phyloP scores from a whole-genome alignment of 352 stramenopile species.

The Pythium folliculosum region DNA sequence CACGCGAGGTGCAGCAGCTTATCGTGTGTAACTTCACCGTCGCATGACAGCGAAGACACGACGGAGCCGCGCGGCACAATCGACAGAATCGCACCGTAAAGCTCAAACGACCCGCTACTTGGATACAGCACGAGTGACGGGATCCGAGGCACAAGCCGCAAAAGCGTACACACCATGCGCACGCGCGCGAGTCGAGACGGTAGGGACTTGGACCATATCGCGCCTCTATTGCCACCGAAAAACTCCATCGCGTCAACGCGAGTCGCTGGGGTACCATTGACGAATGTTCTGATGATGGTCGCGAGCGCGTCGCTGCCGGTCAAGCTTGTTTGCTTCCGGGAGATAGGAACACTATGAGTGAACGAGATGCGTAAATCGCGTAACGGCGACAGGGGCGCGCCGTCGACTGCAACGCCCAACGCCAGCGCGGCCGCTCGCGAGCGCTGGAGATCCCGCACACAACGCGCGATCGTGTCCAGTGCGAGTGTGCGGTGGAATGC shows the following conservation, averaged over 20 bases:
- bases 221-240: not conserved
- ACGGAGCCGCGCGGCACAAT: not conserved
- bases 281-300: not conserved
- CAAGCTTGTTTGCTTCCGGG: not conserved
- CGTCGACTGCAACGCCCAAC: not conserved
- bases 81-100: not conserved
- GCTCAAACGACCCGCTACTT: not conserved
- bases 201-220: not conserved
- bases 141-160: not conserved
- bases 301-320: not conserved
- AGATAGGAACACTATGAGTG: not conserved
- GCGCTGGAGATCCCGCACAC: not conserved
- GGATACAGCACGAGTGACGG: not conserved
- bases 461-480: not conserved
- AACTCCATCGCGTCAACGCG: not conserved
- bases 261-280: not conserved
- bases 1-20: constrained; percentile 9
- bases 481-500: not conserved
- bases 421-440: not conserved
- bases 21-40: not conserved
- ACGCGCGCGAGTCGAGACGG: not conserved
- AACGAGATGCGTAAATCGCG: not conserved
- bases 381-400: not conserved
- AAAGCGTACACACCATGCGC: not conserved
- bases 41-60: not conserved